A percentile compares a stretch with the other conserved stretches of the same genome.
These are phyloP conservation scores for Cladosporium velox DNA, from an alignment of 2,329 filamentous ascomycete genomes.

Conservation along the genomic window DNA sequence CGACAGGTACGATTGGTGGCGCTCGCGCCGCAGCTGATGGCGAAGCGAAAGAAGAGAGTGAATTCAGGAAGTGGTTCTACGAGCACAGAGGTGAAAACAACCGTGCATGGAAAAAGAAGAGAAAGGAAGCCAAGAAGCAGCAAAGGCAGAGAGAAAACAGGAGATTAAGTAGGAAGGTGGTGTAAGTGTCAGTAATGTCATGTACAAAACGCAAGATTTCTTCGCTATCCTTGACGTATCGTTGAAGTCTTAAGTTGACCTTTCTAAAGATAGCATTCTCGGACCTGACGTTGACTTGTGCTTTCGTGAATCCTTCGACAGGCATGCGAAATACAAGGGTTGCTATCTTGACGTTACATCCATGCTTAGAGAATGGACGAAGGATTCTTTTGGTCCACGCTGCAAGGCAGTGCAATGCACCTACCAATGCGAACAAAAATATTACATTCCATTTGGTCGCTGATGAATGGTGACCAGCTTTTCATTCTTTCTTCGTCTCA, in stretches of 20 bases:
- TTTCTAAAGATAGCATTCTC: conserved; percentile 4
- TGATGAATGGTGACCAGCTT: neutral
- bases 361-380: conserved; percentile 7
- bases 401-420: neutral
- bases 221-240: neutral
- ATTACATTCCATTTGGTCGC: neutral
- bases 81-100: conserved; percentile 53
- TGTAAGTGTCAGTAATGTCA: conserved; percentile 15
- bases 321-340: neutral
- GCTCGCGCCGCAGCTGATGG: conserved; percentile 22
- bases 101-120: conserved; percentile 55
- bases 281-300: conserved; percentile 3
- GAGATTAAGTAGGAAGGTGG: conserved; percentile 45
- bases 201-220: neutral
- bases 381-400: neutral
- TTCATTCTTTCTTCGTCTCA: neutral
- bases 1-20: conserved; percentile 7
- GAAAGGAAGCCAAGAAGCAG: conserved; percentile 61
- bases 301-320: neutral
- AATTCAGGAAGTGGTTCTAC: conserved; percentile 65
- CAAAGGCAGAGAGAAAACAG: conserved; percentile 62
- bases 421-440: neutral
- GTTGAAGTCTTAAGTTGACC: neutral
- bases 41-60: conserved; percentile 49
- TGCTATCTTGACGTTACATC: neutral